phyloP scores from a whole-genome alignment of 495 filamentous ascomycete species.

The Xylaria palmicola region DNA sequence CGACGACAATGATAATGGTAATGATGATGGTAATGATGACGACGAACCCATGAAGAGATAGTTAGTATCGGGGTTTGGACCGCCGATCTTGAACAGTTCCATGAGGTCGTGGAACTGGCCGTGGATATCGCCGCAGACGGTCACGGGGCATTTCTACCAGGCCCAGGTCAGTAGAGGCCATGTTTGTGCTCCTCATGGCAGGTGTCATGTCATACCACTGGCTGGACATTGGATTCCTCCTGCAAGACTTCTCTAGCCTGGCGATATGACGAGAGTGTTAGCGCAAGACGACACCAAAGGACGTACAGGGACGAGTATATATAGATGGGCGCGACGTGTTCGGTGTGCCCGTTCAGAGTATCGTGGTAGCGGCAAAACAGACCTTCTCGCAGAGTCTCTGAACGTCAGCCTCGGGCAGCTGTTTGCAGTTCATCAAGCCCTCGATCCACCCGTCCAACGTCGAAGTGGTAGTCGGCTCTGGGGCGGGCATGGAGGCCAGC shows the following conservation, averaged over 20 bases:
- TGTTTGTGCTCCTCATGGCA: background rate
- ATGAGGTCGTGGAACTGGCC: constrained; percentile 93
- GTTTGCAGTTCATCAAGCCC: constrained; percentile 97
- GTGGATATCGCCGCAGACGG: constrained; percentile 91
- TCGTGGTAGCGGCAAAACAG: constrained; percentile 33
- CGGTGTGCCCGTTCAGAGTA: background rate
- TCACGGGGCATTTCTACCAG: constrained; percentile 85
- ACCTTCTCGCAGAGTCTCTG: constrained; percentile 97
- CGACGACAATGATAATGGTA: background rate
- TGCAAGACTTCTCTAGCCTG: constrained; percentile 95
- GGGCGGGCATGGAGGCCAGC: constrained; percentile 65
- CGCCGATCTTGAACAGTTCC: constrained; percentile 92
- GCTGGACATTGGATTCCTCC: constrained; percentile 97
- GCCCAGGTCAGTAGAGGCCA: constrained; percentile 31
- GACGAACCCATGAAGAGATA: constrained; percentile 89
- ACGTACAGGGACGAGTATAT: background rate
- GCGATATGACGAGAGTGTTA: constrained; percentile 19
- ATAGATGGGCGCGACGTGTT: background rate
- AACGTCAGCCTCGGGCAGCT: constrained; percentile 90
- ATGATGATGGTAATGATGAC: background rate
- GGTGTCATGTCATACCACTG: constrained; percentile 68
- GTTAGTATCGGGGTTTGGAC: constrained; percentile 89
- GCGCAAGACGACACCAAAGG: background rate
- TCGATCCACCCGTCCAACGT: constrained; percentile 98
- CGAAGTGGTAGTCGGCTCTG: constrained; percentile 84